Base-by-base conservation (phyloP, 805 yeast species). In the Candida sonorensis region DNA sequence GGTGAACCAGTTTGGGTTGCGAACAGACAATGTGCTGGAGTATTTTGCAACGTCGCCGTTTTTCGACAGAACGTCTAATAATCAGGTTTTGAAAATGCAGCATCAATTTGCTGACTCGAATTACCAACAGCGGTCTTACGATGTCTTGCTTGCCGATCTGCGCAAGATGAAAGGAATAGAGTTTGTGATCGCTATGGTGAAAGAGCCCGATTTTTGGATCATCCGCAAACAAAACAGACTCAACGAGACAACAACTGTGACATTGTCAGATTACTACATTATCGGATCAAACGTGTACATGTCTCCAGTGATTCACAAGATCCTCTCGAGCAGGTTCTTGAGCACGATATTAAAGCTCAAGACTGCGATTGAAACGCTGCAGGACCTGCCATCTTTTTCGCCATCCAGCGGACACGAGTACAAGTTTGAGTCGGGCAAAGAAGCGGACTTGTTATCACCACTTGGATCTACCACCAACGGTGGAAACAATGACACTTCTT, bases 21-120 rank as follows among this genome's bases (percentile, higher is more conserved):
- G 87, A 27, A 82, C 94, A 0, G 94, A 79, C 33, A 92, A 88
- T 51, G 96, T 92, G 1, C 68, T 92, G 14, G 97, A 92, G 38
- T 92, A 92, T 59, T 88, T 92, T 51, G 67, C 96, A 4, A 84
- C 85, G 46, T 84, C 95, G 3, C 98, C 99, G 2, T 94, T 90
- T 60, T 92, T 83, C 53, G 97, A 90, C 53, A 71, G 97, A 44
- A 77, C 94, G 1, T 82, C 96, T 27, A 92, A 87, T 57, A 92
- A 92, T 55, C 97, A 90, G 59, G 92, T 85, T 18, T 71, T 94
- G 27, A 83, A 83, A 57, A 92, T 92, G 98, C 99, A 92, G 53
- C 72, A 81, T 38, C 97, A 88, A 55, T 88, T 79, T 67, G 81
- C 78, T 32, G 74, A 68, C 27, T 34, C 44, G 13, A 60, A 66